A percentile compares a stretch with the other conserved stretches of the same genome.
Evolutionary conservation across 2,329 filamentous ascomycete species (phyloP).

Genomic region (Claviceps fusiformis): DNA sequence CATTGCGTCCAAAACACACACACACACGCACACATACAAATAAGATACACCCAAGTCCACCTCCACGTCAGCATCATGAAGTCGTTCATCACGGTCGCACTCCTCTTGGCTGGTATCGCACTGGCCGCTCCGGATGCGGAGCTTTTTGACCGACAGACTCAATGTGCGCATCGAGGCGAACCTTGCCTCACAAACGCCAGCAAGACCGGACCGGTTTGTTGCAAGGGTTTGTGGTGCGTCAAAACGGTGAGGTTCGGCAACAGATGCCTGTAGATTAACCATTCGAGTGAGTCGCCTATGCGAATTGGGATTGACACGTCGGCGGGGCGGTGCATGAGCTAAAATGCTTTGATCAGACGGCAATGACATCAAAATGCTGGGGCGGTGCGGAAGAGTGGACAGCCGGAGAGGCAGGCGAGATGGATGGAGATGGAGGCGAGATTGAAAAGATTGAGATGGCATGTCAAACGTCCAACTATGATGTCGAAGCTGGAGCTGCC

Average conservation of each 20-base stretch:
- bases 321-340: neutral
- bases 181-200: neutral
- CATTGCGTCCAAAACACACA: neutral
- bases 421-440: neutral
- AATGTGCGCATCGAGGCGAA: neutral
- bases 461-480: neutral
- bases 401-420: neutral
- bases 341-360: neutral
- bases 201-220: neutral
- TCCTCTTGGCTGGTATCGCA: neutral
- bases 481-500: neutral
- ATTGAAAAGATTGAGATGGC: neutral
- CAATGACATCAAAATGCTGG: neutral
- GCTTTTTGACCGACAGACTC: neutral
- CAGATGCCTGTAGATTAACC: neutral
- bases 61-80: neutral
- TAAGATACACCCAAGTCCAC: neutral
- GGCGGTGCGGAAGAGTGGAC: neutral
- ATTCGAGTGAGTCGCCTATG: neutral
- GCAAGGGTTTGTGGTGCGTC: neutral
- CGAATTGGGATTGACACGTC: neutral
- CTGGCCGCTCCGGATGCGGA: neutral
- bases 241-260: neutral
- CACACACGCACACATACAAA: too few species aligned
- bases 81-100: neutral